Evolutionary conservation across 1,139 yeast genomes (phyloP).

Genomic region (Saccharomyces hybrid): DNA sequence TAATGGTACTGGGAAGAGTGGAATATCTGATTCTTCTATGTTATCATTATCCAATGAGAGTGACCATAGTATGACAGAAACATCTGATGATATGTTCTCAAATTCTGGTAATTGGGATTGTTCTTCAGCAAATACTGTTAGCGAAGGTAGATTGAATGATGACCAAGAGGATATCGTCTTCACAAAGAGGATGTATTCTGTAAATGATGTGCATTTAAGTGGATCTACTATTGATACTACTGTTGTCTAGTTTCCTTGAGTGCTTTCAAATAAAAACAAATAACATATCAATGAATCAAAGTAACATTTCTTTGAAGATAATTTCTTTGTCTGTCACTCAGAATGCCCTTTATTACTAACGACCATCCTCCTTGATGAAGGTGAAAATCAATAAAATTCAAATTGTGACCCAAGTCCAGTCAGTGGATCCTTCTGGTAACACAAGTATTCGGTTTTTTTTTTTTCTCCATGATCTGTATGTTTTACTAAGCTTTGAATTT

Average conservation of each 20-base stretch:
- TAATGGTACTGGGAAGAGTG: not conserved
- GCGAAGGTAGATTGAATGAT: not conserved
- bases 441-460: too few species aligned
- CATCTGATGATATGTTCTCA: not conserved
- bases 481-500: too few species aligned
- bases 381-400: too few species aligned
- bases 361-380: too few species aligned
- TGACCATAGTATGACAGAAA: not conserved
- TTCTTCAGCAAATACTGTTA: conserved; percentile 2
- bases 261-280: not conserved
- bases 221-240: not conserved
- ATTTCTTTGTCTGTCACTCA: not conserved
- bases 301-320: not conserved
- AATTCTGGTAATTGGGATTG: conserved; percentile 1
- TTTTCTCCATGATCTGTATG: too few species aligned
- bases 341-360: not conserved
- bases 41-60: conserved; percentile 1
- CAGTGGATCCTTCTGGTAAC: too few species aligned
- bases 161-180: not conserved
- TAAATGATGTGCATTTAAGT: not conserved
- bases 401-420: too few species aligned
- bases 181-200: not conserved
- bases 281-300: too few species aligned
- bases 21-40: conserved; percentile 2
- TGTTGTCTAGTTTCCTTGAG: not conserved